Evolutionary conservation across 2,329 filamentous ascomycete genomes (phyloP), one percentile per base, ranked within the genome.

Genomic region (Clarireedia paspali): DNA sequence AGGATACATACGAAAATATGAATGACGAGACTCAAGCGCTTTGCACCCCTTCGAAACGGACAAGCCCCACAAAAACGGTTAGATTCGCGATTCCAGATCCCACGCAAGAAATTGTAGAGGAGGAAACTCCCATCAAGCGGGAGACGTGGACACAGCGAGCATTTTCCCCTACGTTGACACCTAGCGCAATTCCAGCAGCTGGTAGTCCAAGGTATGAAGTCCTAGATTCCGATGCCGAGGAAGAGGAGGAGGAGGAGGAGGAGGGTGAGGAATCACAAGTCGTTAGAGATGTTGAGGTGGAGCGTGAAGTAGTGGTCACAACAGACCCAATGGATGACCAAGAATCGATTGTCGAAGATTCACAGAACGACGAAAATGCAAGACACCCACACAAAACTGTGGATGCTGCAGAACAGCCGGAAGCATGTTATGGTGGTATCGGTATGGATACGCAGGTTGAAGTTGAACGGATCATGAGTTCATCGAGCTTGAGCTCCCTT

Each of bases 341-440:
- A 26, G 38, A 26, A 15, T 24, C 38, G 24, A 24, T 17, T 30
- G 38, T 17, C 15, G 39, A 45, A 20, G 27, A 26, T 42, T 30
- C 27, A 27, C 27, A 20, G 7, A 24, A 6, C 5, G 27, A 38
- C 24, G 9, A 23, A 20, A 23, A 54, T 34, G 23, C 10, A 5
- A 9, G 17, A 24, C n/a, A 50, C n/a, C 14, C 27, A 44, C 46
- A 38, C 23, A 17, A 5, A 23, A 23, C 17, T 15, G 14, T 5
- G 4, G 53, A 45, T n/a, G 12, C 23, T 20, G 46, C 36, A 6
- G 47, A 50, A 42, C 46, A 59, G 26, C 59, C 57, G 45, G 65
- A 69, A 55, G 64, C 66, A 9, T 64, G 46, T 26, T 67, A 69
- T 57, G 65, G 62, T 9, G 56, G 64, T n/a, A 60, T 68, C 53